A percentile compares a stretch with the other conserved stretches of the same genome.
These are phyloP conservation scores for Eucalyptus paniculata DNA, from an alignment of 345 rosid genomes.

Conservation along the genomic window DNA sequence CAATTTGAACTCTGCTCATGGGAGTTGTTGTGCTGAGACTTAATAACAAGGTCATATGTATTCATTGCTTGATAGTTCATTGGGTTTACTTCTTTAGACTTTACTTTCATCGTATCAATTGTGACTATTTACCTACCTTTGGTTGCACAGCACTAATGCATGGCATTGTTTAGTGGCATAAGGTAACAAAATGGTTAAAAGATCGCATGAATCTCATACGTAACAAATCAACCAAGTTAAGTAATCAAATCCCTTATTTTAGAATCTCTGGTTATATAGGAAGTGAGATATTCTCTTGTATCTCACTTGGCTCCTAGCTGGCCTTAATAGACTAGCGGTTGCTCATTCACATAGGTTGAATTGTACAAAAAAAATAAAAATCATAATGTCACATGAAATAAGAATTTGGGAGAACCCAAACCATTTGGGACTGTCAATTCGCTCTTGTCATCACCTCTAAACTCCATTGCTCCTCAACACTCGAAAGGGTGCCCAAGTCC, in stretches of 20 bases:
- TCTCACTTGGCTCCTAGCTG: neutral
- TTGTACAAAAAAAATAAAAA: too few relatives aligned
- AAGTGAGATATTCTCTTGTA: too few relatives aligned
- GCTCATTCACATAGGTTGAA: neutral
- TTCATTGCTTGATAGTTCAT: neutral
- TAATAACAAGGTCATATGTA: neutral
- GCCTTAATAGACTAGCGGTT: too few relatives aligned
- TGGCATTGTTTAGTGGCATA: neutral
- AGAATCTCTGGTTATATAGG: neutral
- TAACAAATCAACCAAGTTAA: neutral
- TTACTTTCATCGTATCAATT: neutral
- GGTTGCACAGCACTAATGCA: neutral
- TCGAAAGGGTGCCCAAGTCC: too few relatives aligned
- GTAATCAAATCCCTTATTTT: neutral
- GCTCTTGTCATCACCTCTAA: too few relatives aligned
- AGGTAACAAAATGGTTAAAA: neutral
- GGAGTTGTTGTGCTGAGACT: too few relatives aligned
- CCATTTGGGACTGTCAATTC: too few relatives aligned
- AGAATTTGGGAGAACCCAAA: too few relatives aligned
- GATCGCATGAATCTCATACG: neutral
- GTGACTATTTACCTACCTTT: neutral
- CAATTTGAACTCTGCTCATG: too few relatives aligned
- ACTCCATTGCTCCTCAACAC: too few relatives aligned
- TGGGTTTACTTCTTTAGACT: neutral
- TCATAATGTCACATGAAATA: too few relatives aligned